phyloP scores from a whole-genome alignment of 2,329 filamentous ascomycete genomes.

The Aspergillus viridinutans region DNA sequence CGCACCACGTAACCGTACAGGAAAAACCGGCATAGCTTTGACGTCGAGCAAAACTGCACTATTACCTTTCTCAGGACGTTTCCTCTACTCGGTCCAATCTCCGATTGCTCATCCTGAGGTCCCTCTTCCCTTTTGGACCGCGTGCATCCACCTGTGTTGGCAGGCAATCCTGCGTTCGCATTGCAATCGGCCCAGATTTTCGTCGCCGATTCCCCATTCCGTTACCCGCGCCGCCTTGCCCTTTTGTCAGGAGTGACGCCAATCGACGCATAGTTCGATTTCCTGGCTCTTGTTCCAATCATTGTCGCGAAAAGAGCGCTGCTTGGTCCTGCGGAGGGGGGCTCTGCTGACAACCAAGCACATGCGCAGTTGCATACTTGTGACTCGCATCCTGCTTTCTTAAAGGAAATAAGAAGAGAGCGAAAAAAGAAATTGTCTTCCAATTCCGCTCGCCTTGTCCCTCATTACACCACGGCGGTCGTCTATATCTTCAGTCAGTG shows the following conservation, averaged over 20 bases:
- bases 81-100: slow-evolving; percentile 22
- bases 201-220: slow-evolving; percentile 20
- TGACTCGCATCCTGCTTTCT: slow-evolving; percentile 17
- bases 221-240: slow-evolving; percentile 13
- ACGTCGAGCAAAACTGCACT: slow-evolving; percentile 23
- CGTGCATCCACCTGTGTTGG: slow-evolving; percentile 34
- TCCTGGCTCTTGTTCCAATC: not conserved
- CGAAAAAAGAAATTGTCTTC: slow-evolving; percentile 1
- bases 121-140: slow-evolving; percentile 30
- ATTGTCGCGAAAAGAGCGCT: slow-evolving; percentile 1
- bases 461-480: slow-evolving; percentile 8
- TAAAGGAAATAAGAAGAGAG: not conserved
- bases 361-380: slow-evolving; percentile 25
- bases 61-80: slow-evolving; percentile 21
- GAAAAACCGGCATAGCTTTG: slow-evolving; percentile 24
- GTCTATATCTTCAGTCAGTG: slow-evolving; percentile 24
- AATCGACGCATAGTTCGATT: slow-evolving; percentile 8
- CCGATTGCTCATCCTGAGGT: slow-evolving; percentile 25
- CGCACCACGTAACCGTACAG: slow-evolving; percentile 36
- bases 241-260: slow-evolving; percentile 9
- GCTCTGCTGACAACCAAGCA: slow-evolving; percentile 24
- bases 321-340: slow-evolving; percentile 11
- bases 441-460: slow-evolving; percentile 2
- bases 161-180: slow-evolving; percentile 30
- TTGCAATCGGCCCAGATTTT: slow-evolving; percentile 16